A percentile compares a stretch with the other conserved stretches of the same genome.
Evolutionary conservation across 768 basidiomycete species (phyloP).

Genomic region (Rubroboletus satanas): DNA sequence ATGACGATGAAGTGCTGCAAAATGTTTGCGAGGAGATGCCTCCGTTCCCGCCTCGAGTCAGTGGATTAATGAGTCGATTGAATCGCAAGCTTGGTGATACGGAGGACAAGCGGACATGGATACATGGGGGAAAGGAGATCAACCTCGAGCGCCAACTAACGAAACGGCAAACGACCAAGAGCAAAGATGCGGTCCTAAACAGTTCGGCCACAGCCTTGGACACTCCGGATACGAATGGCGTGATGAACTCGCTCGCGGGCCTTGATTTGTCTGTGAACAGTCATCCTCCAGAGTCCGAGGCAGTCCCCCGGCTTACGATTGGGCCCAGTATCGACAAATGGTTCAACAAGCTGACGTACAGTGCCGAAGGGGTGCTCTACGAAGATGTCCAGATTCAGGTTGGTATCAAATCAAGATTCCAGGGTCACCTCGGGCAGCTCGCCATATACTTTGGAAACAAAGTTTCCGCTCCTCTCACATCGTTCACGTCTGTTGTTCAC

Average conservation of each 20-base stretch:
- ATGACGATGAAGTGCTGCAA: conserved; percentile 90
- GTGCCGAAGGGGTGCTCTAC: conserved; percentile 84
- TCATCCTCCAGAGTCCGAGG: conserved; percentile 16
- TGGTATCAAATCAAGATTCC: conserved; percentile 94
- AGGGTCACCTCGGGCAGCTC: conserved; percentile 89
- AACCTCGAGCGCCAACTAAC: conserved; percentile 73
- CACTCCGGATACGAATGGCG: conserved; percentile 43
- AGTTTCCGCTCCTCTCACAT: conserved; percentile 79
- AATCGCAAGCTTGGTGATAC: conserved; percentile 89
- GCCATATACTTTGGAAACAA: conserved; percentile 98
- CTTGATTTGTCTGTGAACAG: conserved; percentile 56
- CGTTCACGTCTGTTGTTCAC: conserved; percentile 82
- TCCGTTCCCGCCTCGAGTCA: conserved; percentile 93
- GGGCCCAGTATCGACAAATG: conserved; percentile 82
- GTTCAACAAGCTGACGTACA: conserved; percentile 81
- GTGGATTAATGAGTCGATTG: conserved; percentile 80
- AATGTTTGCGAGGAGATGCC: conserved; percentile 99
- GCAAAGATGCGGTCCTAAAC: conserved; percentile 31
- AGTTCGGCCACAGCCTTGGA: conserved; percentile 37
- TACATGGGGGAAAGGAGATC: conserved; percentile 91
- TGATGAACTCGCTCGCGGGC: conserved; percentile 76
- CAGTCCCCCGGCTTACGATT: conserved; percentile 51
- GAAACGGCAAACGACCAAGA: conserved; percentile 46
- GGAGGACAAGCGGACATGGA: conserved; percentile 95
- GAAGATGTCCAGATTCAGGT: conserved; percentile 96